A percentile compares a stretch with the other conserved stretches of the same genome.
Conservation (phyloP, 805 yeast species). For the Soucietia sequanensis region DNA sequence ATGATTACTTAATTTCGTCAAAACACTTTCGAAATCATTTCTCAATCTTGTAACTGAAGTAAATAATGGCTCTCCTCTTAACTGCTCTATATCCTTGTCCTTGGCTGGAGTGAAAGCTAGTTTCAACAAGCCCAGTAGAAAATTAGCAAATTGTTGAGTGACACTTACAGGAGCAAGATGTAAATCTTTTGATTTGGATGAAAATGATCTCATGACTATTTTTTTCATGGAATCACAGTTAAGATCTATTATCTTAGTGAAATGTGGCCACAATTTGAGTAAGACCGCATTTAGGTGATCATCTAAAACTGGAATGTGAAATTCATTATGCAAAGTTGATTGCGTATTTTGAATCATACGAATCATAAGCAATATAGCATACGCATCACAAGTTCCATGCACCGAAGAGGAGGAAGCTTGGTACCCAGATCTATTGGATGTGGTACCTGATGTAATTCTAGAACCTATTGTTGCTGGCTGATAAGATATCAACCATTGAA, state of each 20-base stretch:
- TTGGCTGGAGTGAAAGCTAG: conserved; percentile 33
- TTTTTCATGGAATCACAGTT: conserved; percentile 73
- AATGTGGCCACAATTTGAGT: conserved; percentile 81
- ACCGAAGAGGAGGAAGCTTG: conserved; percentile 20
- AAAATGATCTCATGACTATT: conserved; percentile 31
- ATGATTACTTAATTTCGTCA: conserved; percentile 65
- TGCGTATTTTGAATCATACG: conserved; percentile 66
- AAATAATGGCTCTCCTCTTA: conserved; percentile 66
- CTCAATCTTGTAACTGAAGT: conserved; percentile 67
- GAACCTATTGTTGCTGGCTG: conserved; percentile 17
- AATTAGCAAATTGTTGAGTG: conserved; percentile 77
- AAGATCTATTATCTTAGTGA: conserved; percentile 71
- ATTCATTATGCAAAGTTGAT: conserved; percentile 62
- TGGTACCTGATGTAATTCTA: conserved; percentile 41
- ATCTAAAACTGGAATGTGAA: conserved; percentile 65
- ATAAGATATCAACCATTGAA: conserved; percentile 46
- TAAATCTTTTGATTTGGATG: conserved; percentile 16
- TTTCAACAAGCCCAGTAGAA: conserved; percentile 67
- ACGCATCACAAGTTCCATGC: conserved; percentile 59
- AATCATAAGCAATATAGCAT: conserved; percentile 75
- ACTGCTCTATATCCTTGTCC: conserved; percentile 17
- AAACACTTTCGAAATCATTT: conserved; percentile 73
- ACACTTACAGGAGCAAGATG: conserved; percentile 49
- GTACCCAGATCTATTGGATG: conserved; percentile 17
- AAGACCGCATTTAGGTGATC: conserved; percentile 66